Conservation (phyloP, 2,329 filamentous ascomycete species). For the Hypoxylon sp. region DNA sequence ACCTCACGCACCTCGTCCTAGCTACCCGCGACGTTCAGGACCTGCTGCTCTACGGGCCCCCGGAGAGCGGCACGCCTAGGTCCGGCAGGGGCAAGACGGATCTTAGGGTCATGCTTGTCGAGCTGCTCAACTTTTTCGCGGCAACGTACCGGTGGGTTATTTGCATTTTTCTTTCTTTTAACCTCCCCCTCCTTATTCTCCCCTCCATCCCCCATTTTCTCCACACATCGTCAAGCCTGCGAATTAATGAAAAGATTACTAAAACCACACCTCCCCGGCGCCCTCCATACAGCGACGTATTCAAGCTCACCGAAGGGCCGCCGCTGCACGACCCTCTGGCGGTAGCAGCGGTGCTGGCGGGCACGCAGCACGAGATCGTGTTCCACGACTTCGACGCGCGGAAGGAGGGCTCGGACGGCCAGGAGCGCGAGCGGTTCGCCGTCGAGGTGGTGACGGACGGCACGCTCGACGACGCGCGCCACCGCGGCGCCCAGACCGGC, state of each 20-base stretch:
- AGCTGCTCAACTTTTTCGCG: constrained; percentile 90
- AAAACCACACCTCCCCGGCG: no score
- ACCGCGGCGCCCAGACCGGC: constrained; percentile 64
- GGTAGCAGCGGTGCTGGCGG: constrained; percentile 78
- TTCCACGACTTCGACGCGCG: constrained; percentile 62
- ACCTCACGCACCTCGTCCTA: constrained; percentile 89
- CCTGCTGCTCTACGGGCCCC: constrained; percentile 73
- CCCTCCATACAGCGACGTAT: constrained; percentile 69
- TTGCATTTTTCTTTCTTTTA: not conserved
- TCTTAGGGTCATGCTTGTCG: constrained; percentile 81
- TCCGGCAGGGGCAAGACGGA: constrained; percentile 60
- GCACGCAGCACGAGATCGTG: constrained; percentile 62
- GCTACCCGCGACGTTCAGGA: constrained; percentile 75
- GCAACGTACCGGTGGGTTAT: constrained; percentile 74
- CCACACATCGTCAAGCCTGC: not conserved
- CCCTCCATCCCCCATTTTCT: not conserved
- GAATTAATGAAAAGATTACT: no score
- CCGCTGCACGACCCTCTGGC: constrained; percentile 94
- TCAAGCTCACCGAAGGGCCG: constrained; percentile 82
- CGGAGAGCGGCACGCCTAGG: no score
- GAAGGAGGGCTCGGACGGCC: constrained; percentile 49
- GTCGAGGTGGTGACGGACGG: constrained; percentile 79
- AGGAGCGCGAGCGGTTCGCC: constrained; percentile 72
- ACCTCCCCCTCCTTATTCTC: no score
- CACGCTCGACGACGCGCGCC: constrained; percentile 68